phyloP scores from a whole-genome alignment of 2,329 filamentous ascomycete genomes.

The Alternaria longipes region DNA sequence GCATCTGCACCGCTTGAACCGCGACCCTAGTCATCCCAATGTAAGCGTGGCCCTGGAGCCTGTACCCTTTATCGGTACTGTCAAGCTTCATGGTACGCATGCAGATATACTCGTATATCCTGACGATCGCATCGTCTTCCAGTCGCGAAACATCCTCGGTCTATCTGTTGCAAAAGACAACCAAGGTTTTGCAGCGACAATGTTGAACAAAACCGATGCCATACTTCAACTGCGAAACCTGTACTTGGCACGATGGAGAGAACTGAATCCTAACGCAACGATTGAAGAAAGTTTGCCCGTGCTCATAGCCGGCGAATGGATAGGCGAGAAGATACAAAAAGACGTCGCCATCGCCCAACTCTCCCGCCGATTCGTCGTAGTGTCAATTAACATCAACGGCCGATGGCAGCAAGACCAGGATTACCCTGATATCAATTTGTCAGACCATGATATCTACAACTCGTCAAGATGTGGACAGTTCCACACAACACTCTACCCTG shows the following conservation, averaged over 20 bases:
- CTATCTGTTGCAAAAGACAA: slow-evolving; percentile 35
- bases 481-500: neutral
- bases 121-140: slow-evolving; percentile 33
- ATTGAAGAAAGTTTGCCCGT: slow-evolving; percentile 24
- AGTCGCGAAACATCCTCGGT: slow-evolving; percentile 35
- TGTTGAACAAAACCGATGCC: slow-evolving; percentile 22
- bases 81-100: slow-evolving; percentile 48
- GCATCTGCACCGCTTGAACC: slow-evolving; percentile 19
- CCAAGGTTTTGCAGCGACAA: slow-evolving; percentile 33
- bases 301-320: slow-evolving; percentile 45
- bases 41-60: slow-evolving; percentile 8
- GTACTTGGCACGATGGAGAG: slow-evolving; percentile 29
- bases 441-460: neutral
- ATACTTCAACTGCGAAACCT: slow-evolving; percentile 31
- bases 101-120: slow-evolving; percentile 40
- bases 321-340: slow-evolving; percentile 39
- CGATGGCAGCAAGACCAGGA: slow-evolving; percentile 32
- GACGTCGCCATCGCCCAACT: slow-evolving; percentile 30
- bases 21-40: slow-evolving; percentile 13
- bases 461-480: neutral
- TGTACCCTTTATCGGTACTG: slow-evolving; percentile 38
- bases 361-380: slow-evolving; percentile 39
- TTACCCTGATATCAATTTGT: neutral
- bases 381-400: slow-evolving; percentile 38
- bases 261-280: slow-evolving; percentile 20